These are phyloP conservation scores for Boletus bicolor DNA, from an alignment of 768 basidiomycete species.

Conservation along the genomic window DNA sequence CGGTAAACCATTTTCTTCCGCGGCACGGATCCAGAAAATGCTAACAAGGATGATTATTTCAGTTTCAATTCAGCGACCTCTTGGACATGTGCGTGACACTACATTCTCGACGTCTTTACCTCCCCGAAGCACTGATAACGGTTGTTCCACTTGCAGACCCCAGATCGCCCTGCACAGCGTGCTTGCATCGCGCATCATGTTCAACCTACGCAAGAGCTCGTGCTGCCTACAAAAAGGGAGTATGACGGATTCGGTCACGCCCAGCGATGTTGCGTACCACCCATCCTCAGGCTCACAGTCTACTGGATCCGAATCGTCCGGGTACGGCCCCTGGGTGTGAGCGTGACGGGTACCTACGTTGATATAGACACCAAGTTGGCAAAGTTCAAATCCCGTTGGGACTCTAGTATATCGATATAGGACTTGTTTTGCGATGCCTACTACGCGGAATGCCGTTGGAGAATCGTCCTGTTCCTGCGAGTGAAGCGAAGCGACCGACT, in stretches of 20 bases:
- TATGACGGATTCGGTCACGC: not conserved
- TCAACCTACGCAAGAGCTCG: constrained; percentile 7
- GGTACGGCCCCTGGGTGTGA: not conserved
- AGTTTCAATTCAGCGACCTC: constrained; percentile 6
- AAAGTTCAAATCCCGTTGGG: no score
- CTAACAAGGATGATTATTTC: not conserved
- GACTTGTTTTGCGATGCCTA: not conserved
- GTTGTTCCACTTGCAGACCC: not conserved
- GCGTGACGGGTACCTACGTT: not conserved
- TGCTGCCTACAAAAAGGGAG: not conserved
- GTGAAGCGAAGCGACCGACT: not conserved
- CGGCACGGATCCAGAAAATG: not conserved
- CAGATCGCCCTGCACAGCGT: constrained; percentile 6
- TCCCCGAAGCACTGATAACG: not conserved
- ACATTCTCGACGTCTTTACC: not conserved
- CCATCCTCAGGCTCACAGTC: not conserved
- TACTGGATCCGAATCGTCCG: not conserved
- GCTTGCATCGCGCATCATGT: constrained; percentile 14
- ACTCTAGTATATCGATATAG: not conserved
- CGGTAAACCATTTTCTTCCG: not conserved
- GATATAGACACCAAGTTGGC: not conserved
- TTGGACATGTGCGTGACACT: not conserved
- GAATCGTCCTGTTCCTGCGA: not conserved
- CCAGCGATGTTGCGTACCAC: not conserved
- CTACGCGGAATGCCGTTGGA: not conserved